Evolutionary conservation across 495 filamentous ascomycete genomes (phyloP).

Genomic region (Talaromyces borbonicus): DNA sequence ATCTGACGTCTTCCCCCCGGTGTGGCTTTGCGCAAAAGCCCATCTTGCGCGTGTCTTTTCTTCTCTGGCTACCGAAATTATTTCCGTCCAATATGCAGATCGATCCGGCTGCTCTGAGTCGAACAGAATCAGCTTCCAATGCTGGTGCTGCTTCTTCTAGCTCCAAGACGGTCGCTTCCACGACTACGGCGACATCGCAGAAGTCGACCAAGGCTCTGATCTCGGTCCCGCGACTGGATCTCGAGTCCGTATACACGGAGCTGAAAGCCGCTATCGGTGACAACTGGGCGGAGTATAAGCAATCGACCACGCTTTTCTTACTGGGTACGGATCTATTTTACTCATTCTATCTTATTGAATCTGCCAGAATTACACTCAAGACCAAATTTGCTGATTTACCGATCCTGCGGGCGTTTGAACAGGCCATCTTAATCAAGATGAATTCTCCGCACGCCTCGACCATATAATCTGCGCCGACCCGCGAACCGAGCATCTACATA

Average conservation of each 20-base stretch:
- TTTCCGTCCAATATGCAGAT: slow-evolving; percentile 56
- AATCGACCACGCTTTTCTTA: slow-evolving; percentile 67
- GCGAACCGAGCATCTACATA: slow-evolving; percentile 73
- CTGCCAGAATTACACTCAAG: neutral
- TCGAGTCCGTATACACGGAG: slow-evolving; percentile 80
- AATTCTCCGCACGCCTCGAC: slow-evolving; percentile 69
- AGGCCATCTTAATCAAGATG: slow-evolving; percentile 80
- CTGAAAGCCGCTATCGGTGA: slow-evolving; percentile 75
- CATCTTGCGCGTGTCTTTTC: slow-evolving; percentile 32
- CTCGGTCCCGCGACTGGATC: slow-evolving; percentile 72
- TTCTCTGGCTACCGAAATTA: too few species aligned
- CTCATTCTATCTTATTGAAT: slow-evolving; percentile 1
- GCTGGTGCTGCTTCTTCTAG: slow-evolving; percentile 48
- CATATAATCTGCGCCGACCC: slow-evolving; percentile 60
- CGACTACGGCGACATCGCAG: slow-evolving; percentile 36
- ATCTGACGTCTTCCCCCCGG: slow-evolving; percentile 22
- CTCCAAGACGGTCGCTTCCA: slow-evolving; percentile 50
- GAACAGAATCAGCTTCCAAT: slow-evolving; percentile 51
- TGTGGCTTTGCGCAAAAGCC: slow-evolving; percentile 36
- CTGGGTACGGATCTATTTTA: slow-evolving; percentile 47
- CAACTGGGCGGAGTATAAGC: slow-evolving; percentile 83
- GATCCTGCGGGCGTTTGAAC: slow-evolving; percentile 9
- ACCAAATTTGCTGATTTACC: neutral
- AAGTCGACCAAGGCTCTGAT: slow-evolving; percentile 50
- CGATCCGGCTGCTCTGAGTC: slow-evolving; percentile 74